These are phyloP conservation scores for Conringia planisiliqua DNA, from an alignment of 345 rosid species.

Conservation along the genomic window DNA sequence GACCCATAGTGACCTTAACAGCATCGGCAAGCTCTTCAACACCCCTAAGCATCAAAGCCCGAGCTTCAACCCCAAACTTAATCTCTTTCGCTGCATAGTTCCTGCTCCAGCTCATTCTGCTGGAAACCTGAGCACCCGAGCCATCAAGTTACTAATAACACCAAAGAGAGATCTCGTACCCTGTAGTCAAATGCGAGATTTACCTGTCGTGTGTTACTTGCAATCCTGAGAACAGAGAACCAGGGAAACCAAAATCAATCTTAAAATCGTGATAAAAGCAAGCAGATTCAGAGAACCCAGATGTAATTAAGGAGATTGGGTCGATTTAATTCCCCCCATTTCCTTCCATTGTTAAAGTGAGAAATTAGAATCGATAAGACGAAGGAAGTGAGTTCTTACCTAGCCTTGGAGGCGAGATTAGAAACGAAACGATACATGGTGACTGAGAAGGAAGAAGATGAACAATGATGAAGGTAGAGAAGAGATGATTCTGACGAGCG, in stretches of 20 bases:
- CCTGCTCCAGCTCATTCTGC: slow-evolving; percentile 30
- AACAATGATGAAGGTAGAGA: not conserved
- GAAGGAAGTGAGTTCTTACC: not conserved
- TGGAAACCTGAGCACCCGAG: not conserved
- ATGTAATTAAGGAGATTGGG: too few species aligned
- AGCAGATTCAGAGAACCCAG: not conserved
- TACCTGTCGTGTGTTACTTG: slow-evolving; percentile 6
- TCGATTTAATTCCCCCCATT: too few species aligned
- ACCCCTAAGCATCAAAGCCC: slow-evolving; percentile 68
- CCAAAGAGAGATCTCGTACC: not conserved
- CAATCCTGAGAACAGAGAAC: not conserved
- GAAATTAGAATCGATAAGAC: not conserved
- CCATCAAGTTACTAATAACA: not conserved
- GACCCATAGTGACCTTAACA: slow-evolving; percentile 75
- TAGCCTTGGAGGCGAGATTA: not conserved
- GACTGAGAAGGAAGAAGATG: not conserved
- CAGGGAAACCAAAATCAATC: not conserved
- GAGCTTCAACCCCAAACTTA: slow-evolving; percentile 63
- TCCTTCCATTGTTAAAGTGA: not conserved
- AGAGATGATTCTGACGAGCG: not conserved
- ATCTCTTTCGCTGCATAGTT: slow-evolving; percentile 68
- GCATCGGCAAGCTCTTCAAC: slow-evolving; percentile 71
- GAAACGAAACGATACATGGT: not conserved
- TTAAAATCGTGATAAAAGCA: not conserved
- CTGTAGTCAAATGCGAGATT: not conserved